Conservation (phyloP, 2,329 filamentous ascomycete genomes). For the Alternaria triticimaculans region DNA sequence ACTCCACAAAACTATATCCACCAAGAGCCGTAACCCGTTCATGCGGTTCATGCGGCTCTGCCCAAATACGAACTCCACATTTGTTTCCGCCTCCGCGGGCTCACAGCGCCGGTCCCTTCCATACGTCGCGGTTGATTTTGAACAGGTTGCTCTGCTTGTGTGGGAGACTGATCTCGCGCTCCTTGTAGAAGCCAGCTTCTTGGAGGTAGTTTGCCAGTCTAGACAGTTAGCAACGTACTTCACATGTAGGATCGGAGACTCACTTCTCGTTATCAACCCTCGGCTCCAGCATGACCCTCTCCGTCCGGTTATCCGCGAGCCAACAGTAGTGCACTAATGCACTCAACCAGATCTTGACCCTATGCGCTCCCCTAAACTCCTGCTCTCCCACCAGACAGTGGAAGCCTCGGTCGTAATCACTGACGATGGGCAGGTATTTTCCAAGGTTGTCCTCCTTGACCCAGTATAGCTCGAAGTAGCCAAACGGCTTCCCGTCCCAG, state of each 20-base stretch:
- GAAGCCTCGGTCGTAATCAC: slow-evolving; percentile 85
- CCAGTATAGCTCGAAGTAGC: slow-evolving; percentile 98
- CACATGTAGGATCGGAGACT: slow-evolving; percentile 40
- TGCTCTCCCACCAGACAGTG: slow-evolving; percentile 92
- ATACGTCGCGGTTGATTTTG: slow-evolving; percentile 78
- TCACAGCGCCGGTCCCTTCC: slow-evolving; percentile 55
- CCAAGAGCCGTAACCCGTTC: slow-evolving; percentile 8
- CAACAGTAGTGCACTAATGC: slow-evolving; percentile 88
- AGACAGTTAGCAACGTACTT: slow-evolving; percentile 12
- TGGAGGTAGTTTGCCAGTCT: slow-evolving; percentile 76
- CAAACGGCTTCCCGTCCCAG: slow-evolving; percentile 95
- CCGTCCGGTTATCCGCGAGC: slow-evolving; percentile 78
- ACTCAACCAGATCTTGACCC: slow-evolving; percentile 81
- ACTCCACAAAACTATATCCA: slow-evolving; percentile 24
- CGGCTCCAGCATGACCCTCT: slow-evolving; percentile 85
- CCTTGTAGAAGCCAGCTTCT: slow-evolving; percentile 79
- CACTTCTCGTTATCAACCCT: slow-evolving; percentile 90
- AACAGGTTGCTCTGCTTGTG: slow-evolving; percentile 93
- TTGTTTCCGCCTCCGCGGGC: slow-evolving; percentile 9
- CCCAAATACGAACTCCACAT: slow-evolving; percentile 15
- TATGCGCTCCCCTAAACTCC: slow-evolving; percentile 80
- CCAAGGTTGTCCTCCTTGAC: slow-evolving; percentile 89
- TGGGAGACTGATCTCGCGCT: slow-evolving; percentile 83
- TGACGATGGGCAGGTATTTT: slow-evolving; percentile 68
- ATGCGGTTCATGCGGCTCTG: slow-evolving; percentile 17